A percentile compares a stretch with the other conserved stretches of the same genome.
Conservation (phyloP, 2,329 filamentous ascomycete species). For the Ceratocystis albifundus region DNA sequence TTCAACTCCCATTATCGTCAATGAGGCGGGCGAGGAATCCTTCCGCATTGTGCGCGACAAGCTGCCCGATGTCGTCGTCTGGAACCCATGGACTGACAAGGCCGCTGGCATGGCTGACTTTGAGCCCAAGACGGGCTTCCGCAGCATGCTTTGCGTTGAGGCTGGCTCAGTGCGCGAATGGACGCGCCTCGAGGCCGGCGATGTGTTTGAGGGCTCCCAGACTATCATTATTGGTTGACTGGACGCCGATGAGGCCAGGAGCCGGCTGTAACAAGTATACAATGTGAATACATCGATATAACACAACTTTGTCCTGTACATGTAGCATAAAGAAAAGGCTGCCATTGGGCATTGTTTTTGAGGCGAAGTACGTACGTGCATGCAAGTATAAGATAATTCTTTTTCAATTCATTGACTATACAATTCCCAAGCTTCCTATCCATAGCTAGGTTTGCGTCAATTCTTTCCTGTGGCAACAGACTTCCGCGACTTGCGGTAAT, state of each 20-base stretch:
- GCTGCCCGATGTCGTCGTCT: slow-evolving; percentile 78
- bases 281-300: background rate
- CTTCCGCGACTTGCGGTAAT: slow-evolving; percentile 42
- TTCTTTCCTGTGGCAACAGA: background rate
- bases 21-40: slow-evolving; percentile 49
- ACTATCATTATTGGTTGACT: slow-evolving; percentile 33
- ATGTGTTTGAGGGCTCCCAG: slow-evolving; percentile 52
- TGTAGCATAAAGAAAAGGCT: background rate
- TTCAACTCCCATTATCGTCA: slow-evolving; percentile 45
- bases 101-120: slow-evolving; percentile 75
- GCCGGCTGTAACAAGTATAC: slow-evolving; percentile 3
- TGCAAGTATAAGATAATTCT: background rate
- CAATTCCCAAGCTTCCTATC: background rate
- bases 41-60: slow-evolving; percentile 75
- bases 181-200: slow-evolving; percentile 73
- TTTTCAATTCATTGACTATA: too few relatives aligned
- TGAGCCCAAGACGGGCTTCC: slow-evolving; percentile 75
- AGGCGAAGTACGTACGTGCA: background rate
- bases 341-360: background rate
- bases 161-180: slow-evolving; percentile 72
- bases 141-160: slow-evolving; percentile 90
- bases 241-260: background rate
- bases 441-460: background rate
- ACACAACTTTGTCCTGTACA: background rate
- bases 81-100: slow-evolving; percentile 94